Evolutionary conservation across 73 alveolate genomes (phyloP), one percentile per base, ranked within the genome.

Genomic region (Breviolum minutum): DNA sequence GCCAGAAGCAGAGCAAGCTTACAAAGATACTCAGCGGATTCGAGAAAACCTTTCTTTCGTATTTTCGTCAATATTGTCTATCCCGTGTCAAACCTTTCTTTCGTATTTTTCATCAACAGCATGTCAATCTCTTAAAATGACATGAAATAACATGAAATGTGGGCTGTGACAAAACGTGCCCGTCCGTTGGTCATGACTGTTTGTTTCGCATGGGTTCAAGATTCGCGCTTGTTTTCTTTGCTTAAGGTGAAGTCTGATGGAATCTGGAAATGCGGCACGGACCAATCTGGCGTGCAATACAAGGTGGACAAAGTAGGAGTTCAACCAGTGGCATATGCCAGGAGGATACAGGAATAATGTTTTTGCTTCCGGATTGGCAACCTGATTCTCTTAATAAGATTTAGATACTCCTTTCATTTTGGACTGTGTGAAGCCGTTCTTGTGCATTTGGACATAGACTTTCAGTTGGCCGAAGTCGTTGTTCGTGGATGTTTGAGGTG

Each of bases 241-340:
- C 0, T 40, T 40, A 61, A 91, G 97, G 97, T 91, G 97, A 27
- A 16, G 13, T 91, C 97, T 32, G 54, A 29, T 24, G 97, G 97
- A 17, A n/a, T 80, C 4, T 73, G 90, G 89, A 60, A 66, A 40
- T 92, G 98, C 26, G 98, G 98, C 81, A 92, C 98, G 12, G 90
- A 92, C 29, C 98, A 73, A 66, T 0, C 16, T 24, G 91, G 98
- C 32, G 48, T 24, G 87, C 97, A 87, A 26, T 91, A 71, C 89
- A 83, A 83, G n/a, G 92, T 40, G 54, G 54, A 40, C 54, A 40
- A 40, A 40, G 3, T 3, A 40, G 54, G 5, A 40, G 3, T 40
- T 40, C 54, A 40, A 40, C 54, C 5, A 40, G 54, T 40, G 54
- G 54, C 54, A 40, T 3, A 40, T 40, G 54, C 3, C 54, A 40